Evolutionary conservation across 305 asterid species (phyloP).

Genomic region (Fraxinus sp.): DNA sequence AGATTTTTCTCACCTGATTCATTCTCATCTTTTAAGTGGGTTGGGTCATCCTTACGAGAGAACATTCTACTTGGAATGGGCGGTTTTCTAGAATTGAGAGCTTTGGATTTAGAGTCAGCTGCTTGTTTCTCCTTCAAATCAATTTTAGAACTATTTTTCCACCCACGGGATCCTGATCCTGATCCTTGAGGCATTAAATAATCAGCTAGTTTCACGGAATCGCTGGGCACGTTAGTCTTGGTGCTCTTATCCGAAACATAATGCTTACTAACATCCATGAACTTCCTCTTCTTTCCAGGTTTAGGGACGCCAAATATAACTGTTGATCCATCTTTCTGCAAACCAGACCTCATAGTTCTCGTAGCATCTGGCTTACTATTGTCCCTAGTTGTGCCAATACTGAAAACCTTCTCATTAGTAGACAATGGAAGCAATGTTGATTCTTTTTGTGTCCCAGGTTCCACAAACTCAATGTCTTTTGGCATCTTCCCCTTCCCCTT

Average conservation of each 20-base stretch:
- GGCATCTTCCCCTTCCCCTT: constrained; percentile 51
- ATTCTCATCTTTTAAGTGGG: constrained; percentile 48
- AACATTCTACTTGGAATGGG: constrained; percentile 62
- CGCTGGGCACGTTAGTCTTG: constrained; percentile 49
- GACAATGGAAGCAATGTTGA: constrained; percentile 57
- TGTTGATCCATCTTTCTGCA: constrained; percentile 73
- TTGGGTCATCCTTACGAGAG: constrained; percentile 50
- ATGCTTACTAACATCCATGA: constrained; percentile 97
- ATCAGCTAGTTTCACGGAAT: constrained; percentile 58
- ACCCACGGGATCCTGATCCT: constrained; percentile 42
- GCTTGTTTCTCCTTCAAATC: constrained; percentile 67
- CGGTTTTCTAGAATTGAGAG: constrained; percentile 64
- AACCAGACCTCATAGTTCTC: constrained; percentile 67
- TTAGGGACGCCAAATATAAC: constrained; percentile 87
- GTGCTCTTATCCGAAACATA: constrained; percentile 58
- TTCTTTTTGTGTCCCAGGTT: constrained; percentile 43
- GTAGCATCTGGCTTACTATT: constrained; percentile 52
- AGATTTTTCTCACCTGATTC: constrained; percentile 48
- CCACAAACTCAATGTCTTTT: constrained; percentile 39
- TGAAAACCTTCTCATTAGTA: constrained; percentile 57
- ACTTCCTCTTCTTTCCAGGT: constrained; percentile 93
- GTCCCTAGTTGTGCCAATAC: constrained; percentile 55
- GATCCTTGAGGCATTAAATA: constrained; percentile 59
- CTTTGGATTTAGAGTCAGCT: constrained; percentile 48
- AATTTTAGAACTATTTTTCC: constrained; percentile 51